Base-by-base conservation (phyloP, 306 rosid species). In the Cicer bijugum region DNA sequence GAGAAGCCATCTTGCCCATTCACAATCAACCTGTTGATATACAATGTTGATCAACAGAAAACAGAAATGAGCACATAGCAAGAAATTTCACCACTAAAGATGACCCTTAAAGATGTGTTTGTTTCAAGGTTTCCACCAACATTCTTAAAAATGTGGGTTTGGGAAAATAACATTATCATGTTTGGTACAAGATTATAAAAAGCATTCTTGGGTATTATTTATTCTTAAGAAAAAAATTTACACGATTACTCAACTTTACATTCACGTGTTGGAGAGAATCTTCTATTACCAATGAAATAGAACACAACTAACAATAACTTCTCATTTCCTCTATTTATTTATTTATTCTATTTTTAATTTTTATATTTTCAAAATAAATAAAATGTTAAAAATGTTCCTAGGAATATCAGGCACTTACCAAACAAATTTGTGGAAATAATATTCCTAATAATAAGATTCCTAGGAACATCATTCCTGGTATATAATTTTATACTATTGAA, bases 1-100 rank as follows among this genome's bases (percentile, higher is more conserved):
- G 45, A 93, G 89, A 81, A 93, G 81, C 98, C 97, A 93, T 82
- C 85, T 88, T 64, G 96, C 94, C 98, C 97, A 93, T 80, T 89
- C 92, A 81, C 91, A 89, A 70, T 89, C 97, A 82, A 89, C 90
- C 98, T 91, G 82, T 74, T 76, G 55, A 66, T 51, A 87, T 59
- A 55, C 82, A 82, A 40, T 69, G 72, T 35, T 67, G 42, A 64
- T 64, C 72, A 85, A 81, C 59, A 59, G 48, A 19, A 81, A 66
- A 57, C 6, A 57, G 8, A 46, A 7, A 59, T 12, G 7, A 28
- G 17, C 17, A 59, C 65, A 46, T 67, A 45, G 23, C 42, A 47
- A 28, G 73, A 68, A 68, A 68, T 67, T 47, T 28, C 72, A 47
- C 72, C 58, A 46, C 23, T 20, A 48, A 67, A 28, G 45, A 39